A percentile compares a stretch with the other conserved stretches of the same genome.
phyloP scores from a whole-genome alignment of 148 eudicot species.

The Beta vulgaris region DNA sequence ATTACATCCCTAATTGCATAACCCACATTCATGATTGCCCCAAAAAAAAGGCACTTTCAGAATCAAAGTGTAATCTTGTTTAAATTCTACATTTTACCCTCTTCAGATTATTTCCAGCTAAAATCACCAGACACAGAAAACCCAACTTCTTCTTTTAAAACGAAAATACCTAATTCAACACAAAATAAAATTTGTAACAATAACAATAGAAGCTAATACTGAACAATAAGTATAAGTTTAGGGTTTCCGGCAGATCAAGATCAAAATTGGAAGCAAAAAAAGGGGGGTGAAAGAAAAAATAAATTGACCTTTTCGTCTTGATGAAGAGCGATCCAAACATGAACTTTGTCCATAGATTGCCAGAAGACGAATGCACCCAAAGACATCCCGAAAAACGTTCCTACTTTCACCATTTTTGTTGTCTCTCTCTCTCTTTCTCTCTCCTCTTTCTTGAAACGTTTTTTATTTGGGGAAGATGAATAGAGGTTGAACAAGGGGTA shows the following conservation, averaged over 20 bases:
- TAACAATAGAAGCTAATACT: not conserved
- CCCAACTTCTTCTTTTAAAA: not conserved
- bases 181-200: not conserved
- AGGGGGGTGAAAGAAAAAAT: not conserved
- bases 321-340: slow-evolving; percentile 95
- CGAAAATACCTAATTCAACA: not conserved
- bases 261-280: not conserved
- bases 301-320: slow-evolving; percentile 92
- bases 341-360: slow-evolving; percentile 91
- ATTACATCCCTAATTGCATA: not conserved
- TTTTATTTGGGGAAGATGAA: not conserved
- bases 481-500: not conserved
- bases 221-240: not conserved
- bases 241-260: slow-evolving; percentile 18
- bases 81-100: too few species aligned
- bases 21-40: not conserved
- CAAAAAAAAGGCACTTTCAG: not conserved
- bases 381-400: slow-evolving; percentile 75
- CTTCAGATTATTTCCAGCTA: not conserved
- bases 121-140: not conserved
- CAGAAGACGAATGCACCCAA: slow-evolving; percentile 79
- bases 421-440: not conserved
- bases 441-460: not conserved
- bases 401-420: slow-evolving; percentile 60
- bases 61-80: not conserved